Evolutionary conservation across 768 basidiomycete genomes (phyloP), one percentile per base, ranked within the genome.

Genomic region (Serpula lacrymans): DNA sequence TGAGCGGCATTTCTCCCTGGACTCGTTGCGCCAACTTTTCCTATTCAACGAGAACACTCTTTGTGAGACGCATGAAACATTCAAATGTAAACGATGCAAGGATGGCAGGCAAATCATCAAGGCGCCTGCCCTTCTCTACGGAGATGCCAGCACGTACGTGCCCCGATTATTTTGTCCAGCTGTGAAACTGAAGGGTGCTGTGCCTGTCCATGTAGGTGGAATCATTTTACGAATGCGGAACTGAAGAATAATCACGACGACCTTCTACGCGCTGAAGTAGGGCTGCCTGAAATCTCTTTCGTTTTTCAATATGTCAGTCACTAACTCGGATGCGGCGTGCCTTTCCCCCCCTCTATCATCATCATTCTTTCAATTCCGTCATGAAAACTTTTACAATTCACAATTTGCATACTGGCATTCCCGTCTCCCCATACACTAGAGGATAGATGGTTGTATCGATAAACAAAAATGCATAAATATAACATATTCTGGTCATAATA

Each of bases 281-380:
- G 87, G 8, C 50, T 79, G 30, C 77, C 82, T 4, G 86, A 92
- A 47, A 85, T 97, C 34, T 94, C 93, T 1, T 95, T 91, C 54
- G 93, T 94, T 30, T 98, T 95, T 70, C 95, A 98, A 60, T 96
- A 93, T 59, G 83, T 92, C 59, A 92, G 89, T 60, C 89, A 92
- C 59, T 91, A 76, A n/a, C n/a, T n/a, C n/a, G n/a, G n/a, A n/a
- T n/a, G n/a, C n/a, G n/a, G n/a, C n/a, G n/a, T n/a, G n/a, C n/a
- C n/a, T n/a, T n/a, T n/a, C n/a, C n/a, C n/a, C n/a, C n/a, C n/a
- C n/a, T n/a, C n/a, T n/a, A n/a, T n/a, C n/a, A n/a, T n/a, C n/a
- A n/a, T n/a, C n/a, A n/a, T n/a, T n/a, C n/a, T n/a, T n/a, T n/a
- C n/a, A n/a, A n/a, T n/a, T n/a, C n/a, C n/a, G n/a, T n/a, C n/a